Evolutionary conservation across 225 moss, liverwort and hornwort genomes (phyloP), one percentile per base, ranked within the genome.

Genomic region (Takakia lepidozioides): DNA sequence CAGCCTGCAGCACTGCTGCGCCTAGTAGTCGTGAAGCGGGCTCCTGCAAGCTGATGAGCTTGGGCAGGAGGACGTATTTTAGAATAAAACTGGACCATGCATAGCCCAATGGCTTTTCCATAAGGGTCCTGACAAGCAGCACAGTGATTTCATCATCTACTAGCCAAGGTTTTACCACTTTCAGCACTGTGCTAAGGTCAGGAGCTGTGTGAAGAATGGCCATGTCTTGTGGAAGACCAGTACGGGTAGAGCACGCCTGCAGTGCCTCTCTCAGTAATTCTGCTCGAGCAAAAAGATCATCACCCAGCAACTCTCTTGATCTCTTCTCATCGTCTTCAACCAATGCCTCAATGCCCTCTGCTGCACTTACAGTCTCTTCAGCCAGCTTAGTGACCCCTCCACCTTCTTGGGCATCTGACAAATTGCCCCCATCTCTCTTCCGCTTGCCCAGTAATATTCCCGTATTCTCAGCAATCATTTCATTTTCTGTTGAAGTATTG

Each of bases 21-120:
- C 62, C 54, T 43, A 88, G 52, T 46, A 74, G 43, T 34, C 88
- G 69, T 13, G 88, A 81, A 7, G 81, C 85, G 2, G 78, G 73
- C 54, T 76, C 70, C 43, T 66, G 62, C 61, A 84, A 48, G 1
- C 57, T 18, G 13, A 52, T 38, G 9, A 88, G 61, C 66, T 88
- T 88, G 7, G 73, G 84, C 2, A 88, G 78, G 49, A 88, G 71
- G 47, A 85, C 42, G 36, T 73, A 57, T 1, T 61, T 57, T n/a
- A 88, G 49, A 29, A 88, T 71, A 55, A 75, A 75, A 2, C 70
- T 73, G 15, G 88, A 88, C 58, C 78, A 72, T 0, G 78, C 61
- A 46, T 84, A 88, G 19, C 88, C 88, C 26, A 78, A 70, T 44
- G 72, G 71, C 27, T 88, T 84, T 3, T 69, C 84, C 43, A 88